Percentiles rank a stretch among this genome's conserved stretches.
These are phyloP conservation scores for Hypocrella siamensis DNA, from an alignment of 2,329 filamentous ascomycete species.

Conservation along the genomic window DNA sequence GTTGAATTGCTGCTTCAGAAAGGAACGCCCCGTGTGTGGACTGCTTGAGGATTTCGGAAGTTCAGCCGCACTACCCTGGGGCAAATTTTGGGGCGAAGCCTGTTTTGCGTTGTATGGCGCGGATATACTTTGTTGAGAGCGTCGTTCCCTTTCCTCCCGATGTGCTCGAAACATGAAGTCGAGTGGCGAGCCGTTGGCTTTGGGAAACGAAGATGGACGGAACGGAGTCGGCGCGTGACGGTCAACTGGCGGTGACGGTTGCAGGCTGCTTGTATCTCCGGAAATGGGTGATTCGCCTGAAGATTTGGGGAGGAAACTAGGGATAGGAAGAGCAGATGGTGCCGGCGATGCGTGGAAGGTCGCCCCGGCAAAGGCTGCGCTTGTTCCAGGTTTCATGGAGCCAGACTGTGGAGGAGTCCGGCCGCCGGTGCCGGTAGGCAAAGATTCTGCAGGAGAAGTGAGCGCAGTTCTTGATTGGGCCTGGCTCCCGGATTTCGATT, in stretches of 20 bases:
- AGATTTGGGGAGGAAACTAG: slow-evolving; percentile 68
- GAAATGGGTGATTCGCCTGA: slow-evolving; percentile 44
- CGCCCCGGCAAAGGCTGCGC: slow-evolving; percentile 69
- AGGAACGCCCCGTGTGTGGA: slow-evolving; percentile 11
- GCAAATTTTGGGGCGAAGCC: not conserved
- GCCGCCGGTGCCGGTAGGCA: slow-evolving; percentile 21
- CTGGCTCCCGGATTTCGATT: slow-evolving; percentile 15
- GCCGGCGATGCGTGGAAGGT: slow-evolving; percentile 93
- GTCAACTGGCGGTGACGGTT: slow-evolving; percentile 14
- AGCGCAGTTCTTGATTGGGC: slow-evolving; percentile 7
- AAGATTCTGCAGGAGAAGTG: slow-evolving; percentile 26
- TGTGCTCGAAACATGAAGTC: slow-evolving; percentile 87
- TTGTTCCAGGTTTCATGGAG: slow-evolving; percentile 26
- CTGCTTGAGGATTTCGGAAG: slow-evolving; percentile 9
- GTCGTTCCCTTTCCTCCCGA: slow-evolving; percentile 56
- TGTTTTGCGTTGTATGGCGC: slow-evolving; percentile 12
- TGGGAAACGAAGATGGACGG: slow-evolving; percentile 17
- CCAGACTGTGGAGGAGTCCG: slow-evolving; percentile 27
- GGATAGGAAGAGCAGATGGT: slow-evolving; percentile 76
- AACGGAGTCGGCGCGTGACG: slow-evolving; percentile 31
- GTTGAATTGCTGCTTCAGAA: slow-evolving; percentile 8
- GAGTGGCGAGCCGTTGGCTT: slow-evolving; percentile 53
- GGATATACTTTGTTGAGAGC: slow-evolving; percentile 22
- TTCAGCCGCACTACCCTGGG: slow-evolving; percentile 7
- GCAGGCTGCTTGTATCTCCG: not conserved